phyloP scores from a whole-genome alignment of 176 grass and related monocot genomes.

The Aegilops speltoides region DNA sequence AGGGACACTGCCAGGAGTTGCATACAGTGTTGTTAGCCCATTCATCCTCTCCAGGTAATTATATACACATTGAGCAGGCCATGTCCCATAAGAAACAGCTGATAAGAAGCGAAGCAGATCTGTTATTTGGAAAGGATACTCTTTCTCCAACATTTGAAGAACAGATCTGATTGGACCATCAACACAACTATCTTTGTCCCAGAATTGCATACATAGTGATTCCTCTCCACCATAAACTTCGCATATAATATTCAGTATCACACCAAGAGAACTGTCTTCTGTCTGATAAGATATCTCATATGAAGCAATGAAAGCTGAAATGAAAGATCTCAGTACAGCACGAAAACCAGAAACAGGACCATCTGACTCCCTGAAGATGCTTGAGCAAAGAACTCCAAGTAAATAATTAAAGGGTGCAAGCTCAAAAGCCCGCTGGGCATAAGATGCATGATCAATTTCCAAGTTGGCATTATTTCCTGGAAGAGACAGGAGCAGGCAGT shows the following conservation, averaged over 20 bases:
- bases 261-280: conserved; percentile 58
- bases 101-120: conserved; percentile 81
- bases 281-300: conserved; percentile 82
- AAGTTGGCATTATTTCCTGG: conserved; percentile 52
- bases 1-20: conserved; percentile 37
- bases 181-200: conserved; percentile 89
- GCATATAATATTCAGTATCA: conserved; percentile 64
- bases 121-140: conserved; percentile 69
- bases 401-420: conserved; percentile 69
- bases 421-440: conserved; percentile 73
- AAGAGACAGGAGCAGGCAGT: conserved; percentile 74
- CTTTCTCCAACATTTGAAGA: conserved; percentile 83
- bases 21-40: conserved; percentile 71
- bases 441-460: conserved; percentile 84
- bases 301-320: conserved; percentile 90
- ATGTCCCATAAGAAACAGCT: conserved; percentile 76
- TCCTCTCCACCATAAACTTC: conserved; percentile 88
- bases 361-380: conserved; percentile 75
- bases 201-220: conserved; percentile 91
- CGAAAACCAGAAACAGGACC: conserved; percentile 93
- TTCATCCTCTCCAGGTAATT: conserved; percentile 90
- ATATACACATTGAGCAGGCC: conserved; percentile 90
- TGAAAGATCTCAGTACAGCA: conserved; percentile 69
- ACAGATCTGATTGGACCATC: conserved; percentile 91
- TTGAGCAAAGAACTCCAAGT: conserved; percentile 63